Evolutionary conservation across 108 stramenopile species (phyloP), one percentile per base, ranked within the genome.

Genomic region (Cyclostephanos tholiformis): DNA sequence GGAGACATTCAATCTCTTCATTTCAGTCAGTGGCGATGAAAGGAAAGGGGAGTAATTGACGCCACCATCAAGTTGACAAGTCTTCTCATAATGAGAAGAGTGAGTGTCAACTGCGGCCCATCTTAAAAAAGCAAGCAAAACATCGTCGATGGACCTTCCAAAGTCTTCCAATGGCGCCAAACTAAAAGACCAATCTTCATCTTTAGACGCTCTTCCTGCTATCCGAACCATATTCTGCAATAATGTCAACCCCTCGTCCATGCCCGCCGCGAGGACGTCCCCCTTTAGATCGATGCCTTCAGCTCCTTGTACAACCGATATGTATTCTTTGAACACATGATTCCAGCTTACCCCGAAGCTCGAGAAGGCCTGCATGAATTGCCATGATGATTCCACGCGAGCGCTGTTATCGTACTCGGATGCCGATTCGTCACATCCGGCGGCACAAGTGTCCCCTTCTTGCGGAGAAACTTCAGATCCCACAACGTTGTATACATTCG

Each of bases 1-100:
- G 56, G 87, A 88, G 3, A 88, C 87, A 72, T 90, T 90, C 4
- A 85, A 61, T 50, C 65, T 53, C 41, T 56, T 27, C 39, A 51
- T 48, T 60, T 72, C 35, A 26, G 63, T 19, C 50, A 57, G 17
- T 66, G 22, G 63, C 57, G 52, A n/a, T 26, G 43, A 35, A 6
- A 29, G 2, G 55, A 56, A 70, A 58, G 57, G 57, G 19, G 44
- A 51, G 52, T 73, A 49, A 64, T 81, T 81, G 36, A 70, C 69
- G 44, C 73, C 80, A 49, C 80, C 80, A 16, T 74, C 61, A 26
- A 81, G 69, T 25, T 58, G 14, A 43, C 80, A 81, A 16, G 63
- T 59, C 43, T 70, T 64, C 5, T 74, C 73, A 74, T 74, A 68
- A 43, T 43, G 25, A 53, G 77, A 64, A 74, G 39, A n/a, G 52